Evolutionary conservation across 805 yeast species (phyloP).

Genomic region (Sugiyamaella valdiviana): DNA sequence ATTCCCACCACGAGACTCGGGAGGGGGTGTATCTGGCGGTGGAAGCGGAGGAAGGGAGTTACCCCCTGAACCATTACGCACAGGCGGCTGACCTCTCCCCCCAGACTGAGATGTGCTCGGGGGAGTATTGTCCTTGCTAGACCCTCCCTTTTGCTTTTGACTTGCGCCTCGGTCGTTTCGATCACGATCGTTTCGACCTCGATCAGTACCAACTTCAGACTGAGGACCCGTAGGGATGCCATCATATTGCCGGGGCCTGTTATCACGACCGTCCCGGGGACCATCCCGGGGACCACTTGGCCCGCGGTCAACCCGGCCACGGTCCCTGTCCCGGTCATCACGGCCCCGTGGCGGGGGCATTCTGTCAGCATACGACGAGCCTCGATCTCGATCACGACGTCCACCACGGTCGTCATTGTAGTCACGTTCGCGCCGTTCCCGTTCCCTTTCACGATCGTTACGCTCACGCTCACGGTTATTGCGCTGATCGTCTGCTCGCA

Average conservation of each 20-base stretch:
- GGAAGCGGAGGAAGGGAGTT: constrained; percentile 1
- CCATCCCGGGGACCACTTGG: background rate
- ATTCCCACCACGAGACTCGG: background rate
- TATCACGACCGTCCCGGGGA: too few species aligned
- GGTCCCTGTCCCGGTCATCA: too few species aligned
- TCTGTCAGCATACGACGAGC: background rate
- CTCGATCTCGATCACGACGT: background rate
- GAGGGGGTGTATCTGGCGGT: constrained; percentile 2
- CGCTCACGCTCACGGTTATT: constrained; percentile 11
- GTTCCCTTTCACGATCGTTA: constrained; percentile 15
- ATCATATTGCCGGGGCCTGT: background rate
- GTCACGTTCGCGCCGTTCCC: constrained; percentile 11
- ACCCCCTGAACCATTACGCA: too few species aligned
- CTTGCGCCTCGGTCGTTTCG: background rate
- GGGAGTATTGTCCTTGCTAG: background rate
- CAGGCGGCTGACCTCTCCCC: too few species aligned
- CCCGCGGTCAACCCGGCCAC: background rate
- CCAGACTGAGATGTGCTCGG: background rate
- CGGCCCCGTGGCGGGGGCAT: background rate
- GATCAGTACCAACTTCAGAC: background rate
- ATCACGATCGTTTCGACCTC: background rate
- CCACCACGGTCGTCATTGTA: constrained; percentile 5
- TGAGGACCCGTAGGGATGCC: background rate
- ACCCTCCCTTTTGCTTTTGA: background rate
- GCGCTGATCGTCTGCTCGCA: constrained; percentile 2